Conservation (phyloP, 768 basidiomycete species). For the Tricholoma terreum region DNA sequence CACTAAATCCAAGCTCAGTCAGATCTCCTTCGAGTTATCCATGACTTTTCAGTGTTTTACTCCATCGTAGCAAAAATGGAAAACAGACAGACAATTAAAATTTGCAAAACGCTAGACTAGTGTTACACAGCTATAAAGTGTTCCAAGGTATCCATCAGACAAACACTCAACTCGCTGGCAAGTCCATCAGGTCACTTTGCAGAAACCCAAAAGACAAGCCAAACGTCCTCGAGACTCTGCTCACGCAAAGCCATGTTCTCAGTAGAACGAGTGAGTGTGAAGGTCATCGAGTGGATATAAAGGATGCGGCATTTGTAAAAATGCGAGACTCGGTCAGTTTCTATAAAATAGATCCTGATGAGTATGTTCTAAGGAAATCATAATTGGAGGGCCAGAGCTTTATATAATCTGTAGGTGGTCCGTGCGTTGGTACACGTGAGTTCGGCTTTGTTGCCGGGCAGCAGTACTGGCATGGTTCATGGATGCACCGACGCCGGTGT, state of each 20-base stretch:
- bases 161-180: conserved; percentile 20
- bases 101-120: too few relatives aligned
- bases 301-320: conserved; percentile 28
- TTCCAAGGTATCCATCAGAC: conserved; percentile 19
- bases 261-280: conserved; percentile 22
- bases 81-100: too few relatives aligned
- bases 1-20: too few relatives aligned
- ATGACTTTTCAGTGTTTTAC: too few relatives aligned
- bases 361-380: conserved; percentile 24
- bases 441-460: neutral
- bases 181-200: conserved; percentile 6
- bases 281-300: conserved; percentile 28
- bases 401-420: conserved; percentile 17
- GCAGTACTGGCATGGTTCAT: neutral
- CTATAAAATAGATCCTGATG: conserved; percentile 30
- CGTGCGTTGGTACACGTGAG: conserved; percentile 18
- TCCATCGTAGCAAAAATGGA: too few relatives aligned
- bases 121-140: neutral
- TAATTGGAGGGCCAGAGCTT: neutral
- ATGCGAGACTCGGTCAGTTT: conserved; percentile 29
- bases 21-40: too few relatives aligned
- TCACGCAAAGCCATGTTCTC: conserved; percentile 21
- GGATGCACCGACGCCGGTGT: too few relatives aligned
- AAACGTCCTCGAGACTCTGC: conserved; percentile 26
- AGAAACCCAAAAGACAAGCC: conserved; percentile 8